Percentiles rank a stretch among this genome's conserved stretches.
Evolutionary conservation across 345 rosid species (phyloP).

Genomic region (Isatis tinctoria): DNA sequence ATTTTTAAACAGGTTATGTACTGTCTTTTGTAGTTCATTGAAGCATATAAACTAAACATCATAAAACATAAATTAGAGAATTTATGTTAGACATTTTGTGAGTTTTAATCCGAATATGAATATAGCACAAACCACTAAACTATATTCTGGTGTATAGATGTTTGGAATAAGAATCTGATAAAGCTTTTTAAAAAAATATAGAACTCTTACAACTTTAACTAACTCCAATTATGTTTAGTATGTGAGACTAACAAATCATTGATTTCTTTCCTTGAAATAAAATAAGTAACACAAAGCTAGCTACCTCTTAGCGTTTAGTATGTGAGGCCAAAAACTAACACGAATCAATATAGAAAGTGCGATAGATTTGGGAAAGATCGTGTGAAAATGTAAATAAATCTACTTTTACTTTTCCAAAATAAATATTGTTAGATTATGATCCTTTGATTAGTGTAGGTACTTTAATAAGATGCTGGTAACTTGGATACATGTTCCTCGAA

Average conservation of each 20-base stretch:
- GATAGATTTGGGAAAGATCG: slow-evolving; percentile 11
- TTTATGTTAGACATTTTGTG: neutral
- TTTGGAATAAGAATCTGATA: neutral
- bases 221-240: neutral
- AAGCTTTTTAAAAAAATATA: no score
- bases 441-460: slow-evolving; percentile 12
- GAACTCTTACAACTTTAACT: neutral
- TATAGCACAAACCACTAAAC: no score
- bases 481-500: slow-evolving; percentile 27
- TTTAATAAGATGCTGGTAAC: slow-evolving; percentile 28
- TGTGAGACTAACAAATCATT: neutral
- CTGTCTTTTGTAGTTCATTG: neutral
- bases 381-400: slow-evolving; percentile 6
- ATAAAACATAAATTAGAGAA: neutral
- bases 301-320: neutral
- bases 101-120: neutral
- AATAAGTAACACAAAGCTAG: no score
- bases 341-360: neutral
- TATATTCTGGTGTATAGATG: neutral
- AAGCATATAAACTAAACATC: neutral
- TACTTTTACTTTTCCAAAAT: neutral
- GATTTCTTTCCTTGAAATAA: no score
- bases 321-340: slow-evolving; percentile 1
- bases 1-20: neutral
- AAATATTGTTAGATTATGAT: slow-evolving; percentile 2